These are phyloP conservation scores for Syncephalis plumigaleata DNA, from an alignment of 371 early-diverging fungal genomes.

Conservation along the genomic window DNA sequence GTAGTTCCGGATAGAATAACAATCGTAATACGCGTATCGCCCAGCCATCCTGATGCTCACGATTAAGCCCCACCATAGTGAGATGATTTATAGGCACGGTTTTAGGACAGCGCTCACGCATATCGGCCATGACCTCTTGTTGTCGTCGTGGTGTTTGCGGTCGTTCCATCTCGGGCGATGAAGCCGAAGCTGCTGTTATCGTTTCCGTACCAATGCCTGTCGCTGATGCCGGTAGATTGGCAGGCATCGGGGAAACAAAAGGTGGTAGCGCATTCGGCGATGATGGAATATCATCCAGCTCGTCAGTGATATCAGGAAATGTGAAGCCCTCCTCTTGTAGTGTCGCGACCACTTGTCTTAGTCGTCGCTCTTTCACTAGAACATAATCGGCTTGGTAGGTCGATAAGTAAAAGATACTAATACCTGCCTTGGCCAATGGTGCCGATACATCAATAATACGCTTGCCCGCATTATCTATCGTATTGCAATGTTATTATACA, in stretches of 20 bases:
- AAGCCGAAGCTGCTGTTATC: constrained; percentile 1
- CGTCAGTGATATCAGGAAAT: neutral
- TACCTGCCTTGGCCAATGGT: constrained; percentile 42
- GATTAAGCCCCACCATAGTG: constrained; percentile 35
- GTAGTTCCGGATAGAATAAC: constrained; percentile 31
- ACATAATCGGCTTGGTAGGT: constrained; percentile 61
- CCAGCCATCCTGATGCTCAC: constrained; percentile 22
- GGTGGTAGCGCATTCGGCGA: constrained; percentile 10
- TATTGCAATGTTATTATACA: neutral
- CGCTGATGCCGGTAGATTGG: constrained; percentile 4
- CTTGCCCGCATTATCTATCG: constrained; percentile 38
- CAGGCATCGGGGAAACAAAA: constrained; percentile 1
- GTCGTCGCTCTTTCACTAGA: constrained; percentile 30
- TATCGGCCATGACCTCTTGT: constrained; percentile 1
- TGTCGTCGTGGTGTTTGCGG: constrained; percentile 3
- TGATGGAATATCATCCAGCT: constrained; percentile 20
- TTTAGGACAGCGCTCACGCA: constrained; percentile 9
- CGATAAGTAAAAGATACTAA: constrained; percentile 50
- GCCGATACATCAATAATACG: constrained; percentile 54
- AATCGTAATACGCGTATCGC: constrained; percentile 29
- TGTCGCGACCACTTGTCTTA: constrained; percentile 26
- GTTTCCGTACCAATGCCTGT: too few relatives aligned
- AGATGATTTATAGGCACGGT: constrained; percentile 23
- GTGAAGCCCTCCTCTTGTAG: constrained; percentile 2
- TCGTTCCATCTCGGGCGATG: constrained; percentile 7